Base-by-base conservation (phyloP, 148 eudicot species). In the Cornus controversa region DNA sequence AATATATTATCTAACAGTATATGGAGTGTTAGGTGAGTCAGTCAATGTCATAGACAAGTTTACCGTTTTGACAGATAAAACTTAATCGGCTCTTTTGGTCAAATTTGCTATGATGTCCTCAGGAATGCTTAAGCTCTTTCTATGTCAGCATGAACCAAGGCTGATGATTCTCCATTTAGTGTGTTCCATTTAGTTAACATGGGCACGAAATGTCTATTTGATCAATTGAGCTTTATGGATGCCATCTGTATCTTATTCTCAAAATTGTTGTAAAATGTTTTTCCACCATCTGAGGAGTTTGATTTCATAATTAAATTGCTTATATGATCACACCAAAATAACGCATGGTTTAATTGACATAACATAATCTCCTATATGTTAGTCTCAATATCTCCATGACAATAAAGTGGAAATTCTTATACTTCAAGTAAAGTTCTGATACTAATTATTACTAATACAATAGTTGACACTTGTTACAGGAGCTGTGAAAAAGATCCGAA, bases 401-500 rank as follows among this genome's bases (percentile, higher is more conserved):
- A 31, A 31, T 31, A 5, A 31, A 31, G 34, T 31, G 34, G 63
- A 16, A 10, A 11, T 75, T 8, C 64, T 26, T 24, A 16, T 64
- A 40, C 57, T 10, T 50, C 2, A 50, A 50, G 45, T 8, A 40
- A 31, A 31, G 34, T 45, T 45, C 50, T 45, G 50, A 45, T 74
- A 29, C n/a, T 26, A 28, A 66, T 26, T 1, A 40, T 65, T 64
- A 6, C n/a, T 74, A 63, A 68, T 69, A n/a, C 45, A 58, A n/a
- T 24, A 16, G 23, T 66, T 31, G 4, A 47, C 10, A 20, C 45
- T 64, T 60, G 24, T 23, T 60, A 14, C 76, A 83, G 84, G 84
- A 27, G 68, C 75, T n/a, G 78, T 65, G 10, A 84, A 83, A 42
- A 81, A 82, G 87, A 80, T 88, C 15, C 71, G 82, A 22, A 88